Evolutionary conservation across 305 asterid genomes (phyloP), one percentile per base, ranked within the genome.

Genomic region (Ajuga reptans): DNA sequence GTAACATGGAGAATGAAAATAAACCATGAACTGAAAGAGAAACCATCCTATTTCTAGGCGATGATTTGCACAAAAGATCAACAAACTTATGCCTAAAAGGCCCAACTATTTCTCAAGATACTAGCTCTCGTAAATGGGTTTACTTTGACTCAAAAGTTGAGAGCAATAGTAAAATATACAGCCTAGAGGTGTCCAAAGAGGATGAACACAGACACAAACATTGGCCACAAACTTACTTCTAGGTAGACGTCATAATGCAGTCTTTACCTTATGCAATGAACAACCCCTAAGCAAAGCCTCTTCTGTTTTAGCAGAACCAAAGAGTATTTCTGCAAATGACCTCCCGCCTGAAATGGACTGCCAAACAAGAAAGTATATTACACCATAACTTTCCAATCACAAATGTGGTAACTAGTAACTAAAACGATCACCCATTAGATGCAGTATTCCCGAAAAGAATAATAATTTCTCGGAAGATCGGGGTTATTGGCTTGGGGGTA

Each of bases 331-430:
- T 47, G 97, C 97, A 60, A 88, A 85, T 52, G 97, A 92, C 49
- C 80, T 83, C 11, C 95, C 96, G 64, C 97, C 96, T 52, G 95
- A 84, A 79, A 92, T 92, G 78, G 97, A 90, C 98, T 92, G 86
- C 66, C 69, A 67, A 81, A 42, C 70, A 84, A 70, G 46, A 68
- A 79, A 65, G 43, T 31, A 45, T 21, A 64, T 70, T 12, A 68
- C 16, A 70, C 43, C 66, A 41, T 41, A 49, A 27, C 18, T 81
- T 66, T 52, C 69, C 66, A 58, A 71, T 50, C 64, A 65, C 56
- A 65, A 10, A 68, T 65, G 51, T 59, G 43, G 67, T 59, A 64
- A 65, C 17, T 47, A 50, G 47, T 41, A 63, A 61, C 18, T n/a
- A 67, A 47, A 46, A 2, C 51, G 50, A 66, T 36, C 62, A 24